phyloP scores from a whole-genome alignment of 768 basidiomycete species.

The Hericium erinaceus region DNA sequence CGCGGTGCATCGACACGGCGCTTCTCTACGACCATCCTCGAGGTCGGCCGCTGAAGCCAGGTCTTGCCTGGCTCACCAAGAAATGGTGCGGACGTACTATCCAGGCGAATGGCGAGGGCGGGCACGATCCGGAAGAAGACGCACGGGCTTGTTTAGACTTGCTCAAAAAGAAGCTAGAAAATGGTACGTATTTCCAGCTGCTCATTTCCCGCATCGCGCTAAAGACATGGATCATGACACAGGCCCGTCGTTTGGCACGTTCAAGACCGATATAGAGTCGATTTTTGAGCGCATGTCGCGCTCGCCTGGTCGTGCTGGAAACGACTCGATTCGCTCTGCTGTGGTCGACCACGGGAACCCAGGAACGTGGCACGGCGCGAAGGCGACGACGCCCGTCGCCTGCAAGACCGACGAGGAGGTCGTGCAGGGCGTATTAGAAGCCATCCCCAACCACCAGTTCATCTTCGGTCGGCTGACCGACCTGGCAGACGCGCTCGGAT shows the following conservation, averaged over 20 bases:
- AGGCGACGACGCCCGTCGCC: constrained; percentile 66
- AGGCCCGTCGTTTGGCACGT: constrained; percentile 78
- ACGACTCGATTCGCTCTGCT: constrained; percentile 40
- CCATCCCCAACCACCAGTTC: constrained; percentile 64
- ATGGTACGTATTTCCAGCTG: constrained; percentile 33
- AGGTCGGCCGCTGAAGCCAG: constrained; percentile 88
- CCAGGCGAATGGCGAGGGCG: constrained; percentile 73
- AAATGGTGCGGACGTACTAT: constrained; percentile 91
- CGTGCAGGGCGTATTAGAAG: constrained; percentile 53
- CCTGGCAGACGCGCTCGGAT: constrained; percentile 72
- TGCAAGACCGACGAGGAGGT: constrained; percentile 77
- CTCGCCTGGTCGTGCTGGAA: constrained; percentile 30
- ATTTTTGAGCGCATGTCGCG: constrained; percentile 82
- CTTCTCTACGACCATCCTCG: constrained; percentile 87
- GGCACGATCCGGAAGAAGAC: constrained; percentile 94
- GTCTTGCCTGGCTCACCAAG: constrained; percentile 92
- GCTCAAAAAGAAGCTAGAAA: constrained; percentile 68
- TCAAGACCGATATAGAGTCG: constrained; percentile 74
- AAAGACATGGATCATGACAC: not conserved
- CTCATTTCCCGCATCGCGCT: not conserved
- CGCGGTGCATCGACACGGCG: constrained; percentile 86
- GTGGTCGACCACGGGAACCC: constrained; percentile 87
- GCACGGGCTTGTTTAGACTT: constrained; percentile 84
- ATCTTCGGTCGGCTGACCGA: constrained; percentile 78
- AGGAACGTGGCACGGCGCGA: constrained; percentile 72